Conservation (phyloP, 192 early-diverging fungal species). For the Linnemannia elongata region DNA sequence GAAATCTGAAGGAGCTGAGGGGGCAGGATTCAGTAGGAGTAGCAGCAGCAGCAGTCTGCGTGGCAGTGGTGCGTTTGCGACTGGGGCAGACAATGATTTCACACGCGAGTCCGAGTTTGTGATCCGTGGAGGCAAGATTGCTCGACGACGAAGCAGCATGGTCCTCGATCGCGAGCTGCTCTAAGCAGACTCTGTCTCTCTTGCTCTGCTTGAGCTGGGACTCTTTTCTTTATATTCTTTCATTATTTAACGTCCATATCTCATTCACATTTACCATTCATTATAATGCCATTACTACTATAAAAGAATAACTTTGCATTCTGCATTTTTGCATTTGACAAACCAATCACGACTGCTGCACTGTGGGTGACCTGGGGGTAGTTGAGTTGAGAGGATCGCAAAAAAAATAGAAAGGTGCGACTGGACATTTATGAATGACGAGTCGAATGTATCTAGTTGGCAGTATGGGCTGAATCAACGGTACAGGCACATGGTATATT, state of each 20-base stretch:
- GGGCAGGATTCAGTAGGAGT: not conserved
- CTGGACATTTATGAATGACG: no score
- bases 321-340: not conserved
- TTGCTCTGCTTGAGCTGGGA: no score
- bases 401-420: no score
- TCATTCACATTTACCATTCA: not conserved
- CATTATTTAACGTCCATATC: not conserved
- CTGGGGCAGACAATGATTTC: slow-evolving; percentile 32
- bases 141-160: slow-evolving; percentile 52
- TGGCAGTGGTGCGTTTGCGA: slow-evolving; percentile 13
- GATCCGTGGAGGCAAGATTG: slow-evolving; percentile 54
- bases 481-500: no score
- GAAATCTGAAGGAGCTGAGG: slow-evolving; percentile 9
- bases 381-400: no score
- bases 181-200: not conserved
- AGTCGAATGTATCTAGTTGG: no score
- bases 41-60: not conserved
- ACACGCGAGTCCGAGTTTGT: slow-evolving; percentile 46
- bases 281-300: no score
- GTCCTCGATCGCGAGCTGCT: slow-evolving; percentile 36
- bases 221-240: not conserved
- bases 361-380: no score
- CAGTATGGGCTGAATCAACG: no score
- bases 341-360: no score
- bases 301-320: not conserved